Evolutionary conservation across 2,329 filamentous ascomycete species (phyloP).

Genomic region (Lasiodiplodia gonubiensis): DNA sequence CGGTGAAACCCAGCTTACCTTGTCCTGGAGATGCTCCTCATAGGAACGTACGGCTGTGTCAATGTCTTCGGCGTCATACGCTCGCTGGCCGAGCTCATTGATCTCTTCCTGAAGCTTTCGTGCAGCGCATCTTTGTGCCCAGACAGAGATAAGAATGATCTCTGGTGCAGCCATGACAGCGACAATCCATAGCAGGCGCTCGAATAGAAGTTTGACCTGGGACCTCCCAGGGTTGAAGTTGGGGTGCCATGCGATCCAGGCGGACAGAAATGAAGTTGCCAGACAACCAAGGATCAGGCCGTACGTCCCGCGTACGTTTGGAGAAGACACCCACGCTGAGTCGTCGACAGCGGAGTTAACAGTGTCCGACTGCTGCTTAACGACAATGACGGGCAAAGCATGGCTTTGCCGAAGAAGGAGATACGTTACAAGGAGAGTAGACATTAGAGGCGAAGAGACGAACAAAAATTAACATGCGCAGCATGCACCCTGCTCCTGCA

Average conservation of each 20-base stretch:
- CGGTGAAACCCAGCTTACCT: background rate
- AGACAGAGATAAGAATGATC: conserved; percentile 35
- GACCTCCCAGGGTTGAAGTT: conserved; percentile 31
- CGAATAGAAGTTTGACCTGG: conserved; percentile 1
- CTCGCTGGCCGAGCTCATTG: conserved; percentile 11
- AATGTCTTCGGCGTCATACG: conserved; percentile 3
- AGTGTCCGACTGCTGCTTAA: background rate
- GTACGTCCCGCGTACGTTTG: conserved; percentile 35
- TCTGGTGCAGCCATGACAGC: conserved; percentile 35
- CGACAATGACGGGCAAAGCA: conserved; percentile 7
- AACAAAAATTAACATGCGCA: conserved; percentile 14
- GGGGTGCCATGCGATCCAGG: conserved; percentile 39
- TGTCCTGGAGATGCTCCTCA: conserved; percentile 9
- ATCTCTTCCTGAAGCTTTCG: conserved; percentile 29
- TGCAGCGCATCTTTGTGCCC: conserved; percentile 35
- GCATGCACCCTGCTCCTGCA: conserved; percentile 20
- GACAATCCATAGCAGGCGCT: conserved; percentile 34
- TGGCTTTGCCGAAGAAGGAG: conserved; percentile 13
- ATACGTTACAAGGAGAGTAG: conserved; percentile 12
- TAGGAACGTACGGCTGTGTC: conserved; percentile 8
- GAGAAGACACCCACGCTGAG: conserved; percentile 30
- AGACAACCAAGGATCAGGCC: conserved; percentile 35
- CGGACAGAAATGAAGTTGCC: conserved; percentile 36
- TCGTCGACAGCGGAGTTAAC: background rate
- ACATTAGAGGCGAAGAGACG: conserved; percentile 7